Conservation (phyloP, 176 grass and related monocot genomes). For the Zoysia pacifica region DNA sequence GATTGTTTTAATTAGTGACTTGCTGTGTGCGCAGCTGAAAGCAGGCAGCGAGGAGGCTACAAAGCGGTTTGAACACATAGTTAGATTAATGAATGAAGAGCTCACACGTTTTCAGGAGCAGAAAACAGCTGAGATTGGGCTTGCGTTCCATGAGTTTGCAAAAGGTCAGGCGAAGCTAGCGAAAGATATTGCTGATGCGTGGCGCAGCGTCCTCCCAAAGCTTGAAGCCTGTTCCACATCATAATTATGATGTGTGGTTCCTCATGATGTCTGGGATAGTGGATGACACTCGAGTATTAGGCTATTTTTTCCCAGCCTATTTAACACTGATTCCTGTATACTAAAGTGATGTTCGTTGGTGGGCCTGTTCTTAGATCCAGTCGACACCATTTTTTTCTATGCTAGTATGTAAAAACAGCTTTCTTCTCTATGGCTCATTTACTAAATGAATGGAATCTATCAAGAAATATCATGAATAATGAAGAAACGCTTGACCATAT, state of each 20-base stretch:
- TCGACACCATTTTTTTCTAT: slow-evolving; percentile 27
- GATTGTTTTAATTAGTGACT: slow-evolving; percentile 22
- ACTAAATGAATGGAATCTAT: background rate
- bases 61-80: slow-evolving; percentile 76
- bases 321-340: slow-evolving; percentile 49
- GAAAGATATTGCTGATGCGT: slow-evolving; percentile 88
- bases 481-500: background rate
- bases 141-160: slow-evolving; percentile 95
- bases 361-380: slow-evolving; percentile 26
- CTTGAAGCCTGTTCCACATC: slow-evolving; percentile 73
- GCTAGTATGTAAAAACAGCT: background rate
- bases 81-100: slow-evolving; percentile 89
- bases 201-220: slow-evolving; percentile 86
- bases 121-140: slow-evolving; percentile 91
- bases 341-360: slow-evolving; percentile 30
- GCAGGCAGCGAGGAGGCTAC: slow-evolving; percentile 85
- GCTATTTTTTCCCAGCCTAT: slow-evolving; percentile 43
- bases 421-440: background rate
- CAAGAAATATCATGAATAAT: slow-evolving; percentile 27
- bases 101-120: slow-evolving; percentile 92
- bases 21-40: slow-evolving; percentile 74
- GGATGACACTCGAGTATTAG: slow-evolving; percentile 20
- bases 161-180: slow-evolving; percentile 97
- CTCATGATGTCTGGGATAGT: slow-evolving; percentile 28
- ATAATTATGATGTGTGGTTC: slow-evolving; percentile 17